Evolutionary conservation across 2,329 filamentous ascomycete genomes (phyloP).

Genomic region (Trichophaea hybrida): DNA sequence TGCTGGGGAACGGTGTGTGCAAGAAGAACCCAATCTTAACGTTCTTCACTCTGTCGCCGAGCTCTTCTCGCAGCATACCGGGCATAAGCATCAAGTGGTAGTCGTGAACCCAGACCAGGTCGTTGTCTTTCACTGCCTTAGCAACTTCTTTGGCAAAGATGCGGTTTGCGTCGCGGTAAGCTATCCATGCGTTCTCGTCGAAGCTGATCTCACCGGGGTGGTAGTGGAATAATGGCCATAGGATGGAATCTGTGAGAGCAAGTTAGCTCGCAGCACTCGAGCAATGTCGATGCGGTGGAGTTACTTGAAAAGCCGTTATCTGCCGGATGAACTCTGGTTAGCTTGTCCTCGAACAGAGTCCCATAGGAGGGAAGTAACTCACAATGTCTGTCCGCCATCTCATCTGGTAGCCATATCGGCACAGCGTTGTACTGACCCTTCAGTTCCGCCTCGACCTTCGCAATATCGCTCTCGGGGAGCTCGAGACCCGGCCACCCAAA

Average conservation of each 20-base stretch:
- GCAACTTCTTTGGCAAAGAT: conserved; percentile 81
- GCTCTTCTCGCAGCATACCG: conserved; percentile 80
- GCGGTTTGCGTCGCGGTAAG: conserved; percentile 83
- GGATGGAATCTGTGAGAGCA: conserved; percentile 59
- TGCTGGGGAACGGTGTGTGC: conserved; percentile 92
- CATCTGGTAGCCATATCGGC: conserved; percentile 84
- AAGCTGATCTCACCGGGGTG: conserved; percentile 97
- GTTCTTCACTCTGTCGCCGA: conserved; percentile 61
- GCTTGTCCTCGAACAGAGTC: background rate
- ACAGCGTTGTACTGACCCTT: conserved; percentile 80
- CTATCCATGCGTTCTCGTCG: conserved; percentile 85
- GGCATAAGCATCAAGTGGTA: conserved; percentile 97
- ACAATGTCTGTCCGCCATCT: conserved; percentile 79
- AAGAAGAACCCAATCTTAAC: conserved; percentile 98
- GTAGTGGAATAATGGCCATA: conserved; percentile 98
- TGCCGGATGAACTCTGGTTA: conserved; percentile 6
- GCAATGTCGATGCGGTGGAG: background rate
- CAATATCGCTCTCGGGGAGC: conserved; percentile 69
- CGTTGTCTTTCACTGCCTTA: conserved; percentile 78
- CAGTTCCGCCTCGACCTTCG: conserved; percentile 58
- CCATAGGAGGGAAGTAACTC: conserved; percentile 4
- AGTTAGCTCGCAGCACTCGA: conserved; percentile 4
- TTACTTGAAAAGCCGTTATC: conserved; percentile 92
- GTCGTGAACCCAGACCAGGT: conserved; percentile 96
- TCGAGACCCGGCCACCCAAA: conserved; percentile 96